Base-by-base conservation (phyloP, 176 grass and related monocot genomes). In the Oryza coarctata region DNA sequence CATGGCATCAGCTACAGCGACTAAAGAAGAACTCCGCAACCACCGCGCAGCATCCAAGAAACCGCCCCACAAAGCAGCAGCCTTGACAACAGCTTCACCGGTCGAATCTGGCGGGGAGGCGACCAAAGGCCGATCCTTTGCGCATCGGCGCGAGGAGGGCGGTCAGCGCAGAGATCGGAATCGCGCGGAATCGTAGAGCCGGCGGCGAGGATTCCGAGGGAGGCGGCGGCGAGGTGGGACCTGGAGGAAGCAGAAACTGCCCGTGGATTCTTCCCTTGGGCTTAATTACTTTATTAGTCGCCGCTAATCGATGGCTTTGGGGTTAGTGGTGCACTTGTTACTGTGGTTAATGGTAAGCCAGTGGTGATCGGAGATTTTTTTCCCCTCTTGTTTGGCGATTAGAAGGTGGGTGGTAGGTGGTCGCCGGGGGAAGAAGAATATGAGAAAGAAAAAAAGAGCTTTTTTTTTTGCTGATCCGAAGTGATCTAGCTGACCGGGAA, bases 141-240 rank as follows among this genome's bases (percentile, higher is more conserved):
- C 67, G 67, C 74, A 64, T 7, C 39, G 0, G 12, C 29, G 12
- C 17, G 11, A 49, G n/a, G 38, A 73, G 6, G 7, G 64, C 15
- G 41, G 52, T n/a, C 20, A 26, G 73, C 12, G 9, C 43, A 36
- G 22, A 9, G 31, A 5, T 62, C 29, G 44, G 28, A 20, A 47
- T 75, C 45, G 17, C 2, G 32, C 10, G 35, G 87, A 35, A 25
- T 26, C 8, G 57, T 1, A 5, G 47, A 50, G 83, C 83, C 83
- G 83, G 36, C 74, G 68, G 61, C 36, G 45, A 82, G 67, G 74
- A 71, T 78, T 50, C 73, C 28, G 79, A 82, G 82, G 33, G 71
- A 60, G 52, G n/a, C 47, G 28, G 50, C 22, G 70, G 63, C 66
- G 9, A 36, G 72, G 61, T 34, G 50, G 63, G 63, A 25, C 73